Base-by-base conservation (phyloP, 1,139 yeast species). In the Taphrina sp. region DNA sequence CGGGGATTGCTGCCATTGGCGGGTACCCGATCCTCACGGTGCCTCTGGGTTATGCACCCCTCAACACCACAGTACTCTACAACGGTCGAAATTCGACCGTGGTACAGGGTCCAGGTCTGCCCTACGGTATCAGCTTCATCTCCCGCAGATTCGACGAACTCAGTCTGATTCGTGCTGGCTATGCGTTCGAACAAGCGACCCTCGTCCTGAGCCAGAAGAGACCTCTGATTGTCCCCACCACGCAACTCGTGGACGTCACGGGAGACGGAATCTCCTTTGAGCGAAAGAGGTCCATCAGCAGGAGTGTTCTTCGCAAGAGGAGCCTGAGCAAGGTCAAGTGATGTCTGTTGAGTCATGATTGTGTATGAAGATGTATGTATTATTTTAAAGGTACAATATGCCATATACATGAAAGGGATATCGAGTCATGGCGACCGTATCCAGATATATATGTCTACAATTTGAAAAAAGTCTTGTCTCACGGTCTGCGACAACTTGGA, bases 1-100 rank as follows among this genome's bases (percentile, higher is more conserved):
- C 35, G 5, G 20, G 17, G 10, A 26, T 28, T 7, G 29, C 31
- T 14, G 47, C 47, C 5, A 42, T 28, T 14, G 10, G 20, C 22
- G 47, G 47, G 19, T 42, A 42, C 19, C 47, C 47, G 3, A 19
- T 23, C 22, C 14, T 42, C 20, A 24, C 31, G 14, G 22, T 42
- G 5, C 47, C 47, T 22, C 10, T 42, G n/a, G 47, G 47, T n/a
- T 17, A 22, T 16, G 10, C 10, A n/a, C 22, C 47, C 14, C 16
- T 10, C 5, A 2, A 3, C 19, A 28, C 17, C 10, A 10, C 14
- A n/a, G 38, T 34, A n/a, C 10, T 10, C 10, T 14, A 34, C 38
- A 34, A 34, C 38, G 2, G 10, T 17, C 12, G 38, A n/a, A 17
- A 17, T 14, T n/a, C 14, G 10, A n/a, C 19, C 2, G 38, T 34